Percentiles rank a stretch among this genome's conserved stretches.
Conservation (phyloP, 768 basidiomycete species). For the Heimioporus sp. region DNA sequence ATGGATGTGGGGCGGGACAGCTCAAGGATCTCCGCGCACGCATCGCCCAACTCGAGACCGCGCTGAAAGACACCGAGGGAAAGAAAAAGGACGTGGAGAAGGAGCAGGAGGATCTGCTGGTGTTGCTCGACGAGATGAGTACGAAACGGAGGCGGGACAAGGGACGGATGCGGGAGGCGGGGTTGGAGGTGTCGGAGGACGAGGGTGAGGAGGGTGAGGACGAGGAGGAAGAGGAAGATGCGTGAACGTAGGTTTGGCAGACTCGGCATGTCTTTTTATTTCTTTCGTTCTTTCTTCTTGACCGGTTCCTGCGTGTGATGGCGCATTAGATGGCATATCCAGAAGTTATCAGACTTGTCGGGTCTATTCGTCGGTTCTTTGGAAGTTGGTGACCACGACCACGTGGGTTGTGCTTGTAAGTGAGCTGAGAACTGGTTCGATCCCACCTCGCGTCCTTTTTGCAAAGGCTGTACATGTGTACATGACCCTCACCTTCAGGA, state of each 20-base stretch:
- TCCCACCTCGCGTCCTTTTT: slow-evolving; percentile 20
- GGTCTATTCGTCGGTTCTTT: too few relatives aligned
- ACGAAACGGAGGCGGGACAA: slow-evolving; percentile 87
- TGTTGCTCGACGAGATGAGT: slow-evolving; percentile 88
- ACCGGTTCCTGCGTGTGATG: too few relatives aligned
- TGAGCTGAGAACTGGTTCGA: too few relatives aligned
- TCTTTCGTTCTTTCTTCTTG: too few relatives aligned
- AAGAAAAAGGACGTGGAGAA: slow-evolving; percentile 85
- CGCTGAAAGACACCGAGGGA: slow-evolving; percentile 53
- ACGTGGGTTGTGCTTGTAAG: too few relatives aligned
- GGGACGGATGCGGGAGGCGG: slow-evolving; percentile 63
- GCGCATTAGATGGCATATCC: too few relatives aligned
- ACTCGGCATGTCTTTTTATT: too few relatives aligned
- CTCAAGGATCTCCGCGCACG: slow-evolving; percentile 44
- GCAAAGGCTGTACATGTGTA: slow-evolving; percentile 18
- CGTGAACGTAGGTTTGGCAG: too few relatives aligned
- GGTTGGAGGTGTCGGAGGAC: slow-evolving; percentile 90
- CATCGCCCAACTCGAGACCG: slow-evolving; percentile 43
- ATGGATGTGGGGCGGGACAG: slow-evolving; percentile 27
- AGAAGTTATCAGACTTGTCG: too few relatives aligned
- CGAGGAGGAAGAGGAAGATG: slow-evolving; percentile 3
- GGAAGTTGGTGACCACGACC: too few relatives aligned
- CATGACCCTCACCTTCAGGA: slow-evolving; percentile 27
- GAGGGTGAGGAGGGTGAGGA: slow-evolving; percentile 64
- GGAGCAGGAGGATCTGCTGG: slow-evolving; percentile 94